Conservation (phyloP, 192 early-diverging fungal genomes). For the Funneliformis geosporum region DNA sequence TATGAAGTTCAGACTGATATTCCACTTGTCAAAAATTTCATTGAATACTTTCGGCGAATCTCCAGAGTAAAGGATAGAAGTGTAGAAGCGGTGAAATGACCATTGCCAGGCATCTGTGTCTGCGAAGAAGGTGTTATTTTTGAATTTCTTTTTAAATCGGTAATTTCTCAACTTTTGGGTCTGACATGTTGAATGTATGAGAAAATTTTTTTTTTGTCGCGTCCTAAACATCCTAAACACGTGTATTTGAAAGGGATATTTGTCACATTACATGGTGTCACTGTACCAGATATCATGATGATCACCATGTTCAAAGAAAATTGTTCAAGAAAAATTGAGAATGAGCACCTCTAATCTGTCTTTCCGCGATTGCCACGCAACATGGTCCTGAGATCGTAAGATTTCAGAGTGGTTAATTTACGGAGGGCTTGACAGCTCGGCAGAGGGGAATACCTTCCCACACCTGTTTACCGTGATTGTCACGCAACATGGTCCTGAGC, state of each 20-base stretch:
- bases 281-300: too few species aligned
- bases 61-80: not conserved
- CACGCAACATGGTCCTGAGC: conserved; percentile 8
- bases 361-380: conserved; percentile 12
- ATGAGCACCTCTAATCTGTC: conserved; percentile 15
- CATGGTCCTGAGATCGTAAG: not conserved
- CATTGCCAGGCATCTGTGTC: not conserved
- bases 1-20: not conserved
- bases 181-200: not conserved
- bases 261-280: too few species aligned
- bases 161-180: conserved; percentile 1
- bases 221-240: too few species aligned
- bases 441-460: conserved; percentile 14
- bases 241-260: too few species aligned
- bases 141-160: not conserved
- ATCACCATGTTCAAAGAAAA: too few species aligned
- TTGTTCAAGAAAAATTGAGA: too few species aligned
- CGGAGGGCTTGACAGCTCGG: conserved; percentile 21
- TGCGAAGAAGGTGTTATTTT: not conserved
- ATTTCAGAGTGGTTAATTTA: not conserved
- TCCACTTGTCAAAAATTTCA: conserved; percentile 6
- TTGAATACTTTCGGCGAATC: not conserved
- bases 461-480: conserved; percentile 9
- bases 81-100: conserved; percentile 5
- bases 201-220: too few species aligned